A percentile compares a stretch with the other conserved stretches of the same genome.
Evolutionary conservation across 78 protist genomes (phyloP).

Genomic region (Cavenderia fasciculata): DNA sequence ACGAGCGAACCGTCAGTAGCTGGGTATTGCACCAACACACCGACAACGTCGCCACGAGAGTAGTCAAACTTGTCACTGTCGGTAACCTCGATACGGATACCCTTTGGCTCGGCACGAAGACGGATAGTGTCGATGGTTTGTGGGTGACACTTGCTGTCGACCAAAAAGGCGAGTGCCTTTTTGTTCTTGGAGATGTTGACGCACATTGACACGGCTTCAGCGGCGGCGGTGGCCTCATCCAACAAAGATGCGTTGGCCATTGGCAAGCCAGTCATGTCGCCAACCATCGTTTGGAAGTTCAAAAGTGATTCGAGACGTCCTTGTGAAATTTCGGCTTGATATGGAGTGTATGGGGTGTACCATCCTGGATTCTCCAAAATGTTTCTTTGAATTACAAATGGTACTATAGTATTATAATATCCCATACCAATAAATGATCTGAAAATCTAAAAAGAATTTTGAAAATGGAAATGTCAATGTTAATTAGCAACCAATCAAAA

Average conservation of each 20-base stretch:
- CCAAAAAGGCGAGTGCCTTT: constrained; percentile 72
- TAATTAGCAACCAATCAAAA: constrained; percentile 45
- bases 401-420: constrained; percentile 85
- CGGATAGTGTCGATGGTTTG: constrained; percentile 90
- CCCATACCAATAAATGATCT: constrained; percentile 89
- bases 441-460: no score
- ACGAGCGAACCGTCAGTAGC: constrained; percentile 86
- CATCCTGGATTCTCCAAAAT: constrained; percentile 98
- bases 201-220: constrained; percentile 96
- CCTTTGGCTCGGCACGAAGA: constrained; percentile 91
- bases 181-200: constrained; percentile 44
- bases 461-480: constrained; percentile 23
- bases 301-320: constrained; percentile 97
- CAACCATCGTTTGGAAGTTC: constrained; percentile 97
- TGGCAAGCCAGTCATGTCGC: constrained; percentile 93
- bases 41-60: constrained; percentile 64
- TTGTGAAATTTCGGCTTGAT: constrained; percentile 98
- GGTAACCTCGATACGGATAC: constrained; percentile 73
- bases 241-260: constrained; percentile 96
- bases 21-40: constrained; percentile 93
- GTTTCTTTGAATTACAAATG: constrained; percentile 95
- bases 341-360: constrained; percentile 99
- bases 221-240: constrained; percentile 97
- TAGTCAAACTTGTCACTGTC: constrained; percentile 59
- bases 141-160: constrained; percentile 86